These are phyloP conservation scores for Coelastrella sp. DNA, from an alignment of 139 green algal species.

Conservation along the genomic window DNA sequence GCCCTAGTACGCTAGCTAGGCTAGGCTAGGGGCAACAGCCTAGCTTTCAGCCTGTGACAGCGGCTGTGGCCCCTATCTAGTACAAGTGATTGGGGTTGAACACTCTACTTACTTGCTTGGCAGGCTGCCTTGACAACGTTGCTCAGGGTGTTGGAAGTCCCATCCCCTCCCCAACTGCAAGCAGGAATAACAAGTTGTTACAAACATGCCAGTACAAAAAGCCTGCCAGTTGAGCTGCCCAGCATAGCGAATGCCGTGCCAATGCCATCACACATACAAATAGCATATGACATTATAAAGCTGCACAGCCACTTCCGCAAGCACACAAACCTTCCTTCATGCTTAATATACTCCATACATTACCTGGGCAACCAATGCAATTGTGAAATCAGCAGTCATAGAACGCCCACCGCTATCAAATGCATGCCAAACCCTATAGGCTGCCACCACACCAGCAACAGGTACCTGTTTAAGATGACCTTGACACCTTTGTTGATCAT, in stretches of 20 bases:
- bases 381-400: neutral
- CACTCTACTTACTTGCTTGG: neutral
- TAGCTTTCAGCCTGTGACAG: too few relatives aligned
- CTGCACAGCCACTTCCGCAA: too few relatives aligned
- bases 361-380: neutral
- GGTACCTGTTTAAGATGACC: neutral
- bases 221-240: neutral
- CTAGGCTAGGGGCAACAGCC: too few relatives aligned
- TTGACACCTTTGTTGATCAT: neutral
- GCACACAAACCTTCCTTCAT: too few relatives aligned
- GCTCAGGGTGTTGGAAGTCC: neutral
- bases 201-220: neutral
- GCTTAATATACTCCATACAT: too few relatives aligned
- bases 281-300: too few relatives aligned
- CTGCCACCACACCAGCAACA: neutral
- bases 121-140: neutral
- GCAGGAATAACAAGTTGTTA: neutral
- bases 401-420: neutral
- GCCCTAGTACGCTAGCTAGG: too few relatives aligned
- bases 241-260: too few relatives aligned
- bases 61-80: neutral
- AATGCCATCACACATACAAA: neutral
- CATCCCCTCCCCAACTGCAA: conserved; percentile 5
- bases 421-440: neutral
- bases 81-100: neutral